phyloP scores from a whole-genome alignment of 352 stramenopile genomes.

The Globisporangium acanthophoron region DNA sequence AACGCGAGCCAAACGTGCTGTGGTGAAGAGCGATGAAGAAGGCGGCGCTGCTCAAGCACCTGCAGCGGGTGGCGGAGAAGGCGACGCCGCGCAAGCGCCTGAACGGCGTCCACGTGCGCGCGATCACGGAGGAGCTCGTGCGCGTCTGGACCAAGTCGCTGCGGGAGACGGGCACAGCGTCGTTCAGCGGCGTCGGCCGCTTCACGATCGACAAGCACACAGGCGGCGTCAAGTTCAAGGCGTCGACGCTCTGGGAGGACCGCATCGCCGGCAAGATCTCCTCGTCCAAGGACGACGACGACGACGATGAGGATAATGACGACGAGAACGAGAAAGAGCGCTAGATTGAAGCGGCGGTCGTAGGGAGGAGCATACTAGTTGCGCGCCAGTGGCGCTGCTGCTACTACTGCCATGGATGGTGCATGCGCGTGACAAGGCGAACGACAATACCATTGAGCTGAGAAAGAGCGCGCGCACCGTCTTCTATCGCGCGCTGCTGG shows the following conservation, averaged over 20 bases:
- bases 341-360: too few species aligned
- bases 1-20: not conserved
- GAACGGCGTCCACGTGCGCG: constrained; percentile 36
- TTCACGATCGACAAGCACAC: constrained; percentile 41
- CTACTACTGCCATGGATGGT: too few species aligned
- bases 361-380: too few species aligned
- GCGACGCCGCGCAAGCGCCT: constrained; percentile 33
- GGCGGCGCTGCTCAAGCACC: constrained; percentile 39
- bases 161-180: constrained; percentile 35
- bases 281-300: constrained; percentile 11
- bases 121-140: constrained; percentile 34
- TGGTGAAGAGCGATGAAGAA: constrained; percentile 27
- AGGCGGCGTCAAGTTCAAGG: constrained; percentile 46
- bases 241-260: constrained; percentile 26
- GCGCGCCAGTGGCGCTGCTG: too few species aligned
- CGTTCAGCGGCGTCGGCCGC: constrained; percentile 30
- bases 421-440: too few species aligned
- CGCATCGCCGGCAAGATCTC: constrained; percentile 37
- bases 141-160: constrained; percentile 35
- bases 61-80: constrained; percentile 28
- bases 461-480: too few species aligned
- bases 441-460: too few species aligned
- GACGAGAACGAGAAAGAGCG: not conserved
- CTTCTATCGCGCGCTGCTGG: too few species aligned
- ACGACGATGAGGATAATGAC: constrained; percentile 6